A percentile compares a stretch with the other conserved stretches of the same genome.
phyloP scores from a whole-genome alignment of 2,329 filamentous ascomycete species.

The Berkeleyomyces basicola region DNA sequence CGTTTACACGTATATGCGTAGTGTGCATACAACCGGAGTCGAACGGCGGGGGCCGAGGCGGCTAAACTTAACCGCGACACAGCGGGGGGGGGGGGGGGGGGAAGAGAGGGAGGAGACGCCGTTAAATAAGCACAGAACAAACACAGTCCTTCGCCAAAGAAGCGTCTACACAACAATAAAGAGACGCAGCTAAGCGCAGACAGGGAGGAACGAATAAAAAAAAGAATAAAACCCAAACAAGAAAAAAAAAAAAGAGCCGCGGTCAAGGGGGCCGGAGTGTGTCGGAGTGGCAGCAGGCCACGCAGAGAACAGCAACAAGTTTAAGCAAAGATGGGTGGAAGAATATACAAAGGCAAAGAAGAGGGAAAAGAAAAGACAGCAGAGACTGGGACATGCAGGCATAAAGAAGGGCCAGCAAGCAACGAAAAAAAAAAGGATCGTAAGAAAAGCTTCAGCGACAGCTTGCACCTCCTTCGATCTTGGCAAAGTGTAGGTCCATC shows the following conservation, averaged over 20 bases:
- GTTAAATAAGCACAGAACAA: not conserved
- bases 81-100: not conserved
- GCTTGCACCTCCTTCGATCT: not conserved
- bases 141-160: not conserved
- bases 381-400: too few relatives aligned
- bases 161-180: not conserved
- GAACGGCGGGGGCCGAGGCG: not conserved
- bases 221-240: too few relatives aligned
- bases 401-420: too few relatives aligned
- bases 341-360: too few relatives aligned
- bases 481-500: not conserved
- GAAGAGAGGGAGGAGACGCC: not conserved
- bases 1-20: not conserved
- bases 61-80: not conserved
- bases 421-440: not conserved
- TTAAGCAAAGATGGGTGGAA: too few relatives aligned
- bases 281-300: too few relatives aligned
- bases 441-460: not conserved
- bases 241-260: too few relatives aligned
- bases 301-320: too few relatives aligned
- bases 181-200: not conserved
- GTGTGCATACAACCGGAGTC: not conserved
- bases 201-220: too few relatives aligned
- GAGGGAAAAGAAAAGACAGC: too few relatives aligned
- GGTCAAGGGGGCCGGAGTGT: too few relatives aligned